phyloP scores from a whole-genome alignment of 768 basidiomycete species.

The Udeniomyces megalosporus region DNA sequence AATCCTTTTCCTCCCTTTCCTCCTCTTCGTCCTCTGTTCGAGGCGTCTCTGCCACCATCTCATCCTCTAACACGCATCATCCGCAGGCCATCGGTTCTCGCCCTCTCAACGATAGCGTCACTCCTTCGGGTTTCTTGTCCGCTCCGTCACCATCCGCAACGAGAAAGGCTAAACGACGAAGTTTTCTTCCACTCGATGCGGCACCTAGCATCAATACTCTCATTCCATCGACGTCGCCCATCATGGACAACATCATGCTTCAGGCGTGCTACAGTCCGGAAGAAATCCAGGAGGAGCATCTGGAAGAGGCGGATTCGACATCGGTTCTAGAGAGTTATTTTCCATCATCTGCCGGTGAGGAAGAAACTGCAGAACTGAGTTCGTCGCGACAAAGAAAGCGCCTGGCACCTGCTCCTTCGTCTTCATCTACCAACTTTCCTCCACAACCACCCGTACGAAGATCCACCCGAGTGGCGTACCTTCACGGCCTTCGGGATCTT shows the following conservation, averaged over 20 bases:
- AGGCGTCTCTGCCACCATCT: not conserved
- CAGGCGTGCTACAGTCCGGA: too few relatives aligned
- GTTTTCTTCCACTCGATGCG: slow-evolving; percentile 68
- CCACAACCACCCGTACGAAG: not conserved
- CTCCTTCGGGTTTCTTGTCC: not conserved
- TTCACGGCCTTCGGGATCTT: slow-evolving; percentile 57
- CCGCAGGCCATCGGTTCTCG: too few relatives aligned
- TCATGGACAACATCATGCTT: slow-evolving; percentile 30
- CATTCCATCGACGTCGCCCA: slow-evolving; percentile 47
- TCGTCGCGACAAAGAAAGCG: too few relatives aligned
- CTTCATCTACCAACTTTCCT: not conserved
- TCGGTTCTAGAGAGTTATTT: slow-evolving; percentile 12
- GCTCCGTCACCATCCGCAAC: slow-evolving; percentile 4
- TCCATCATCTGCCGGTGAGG: not conserved
- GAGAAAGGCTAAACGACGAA: slow-evolving; percentile 55
- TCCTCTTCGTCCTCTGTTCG: not conserved
- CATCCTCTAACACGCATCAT: too few relatives aligned
- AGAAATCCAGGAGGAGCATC: too few relatives aligned
- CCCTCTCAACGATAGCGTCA: too few relatives aligned
- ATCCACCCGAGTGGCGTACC: slow-evolving; percentile 16
- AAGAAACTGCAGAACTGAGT: too few relatives aligned
- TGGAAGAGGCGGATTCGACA: not conserved
- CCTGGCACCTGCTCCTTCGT: not conserved
- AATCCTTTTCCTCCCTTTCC: too few relatives aligned
- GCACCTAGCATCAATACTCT: slow-evolving; percentile 46